These are phyloP conservation scores for Volvariella volvacea DNA, from an alignment of 1,284 basidiomycete species.

Conservation along the genomic window DNA sequence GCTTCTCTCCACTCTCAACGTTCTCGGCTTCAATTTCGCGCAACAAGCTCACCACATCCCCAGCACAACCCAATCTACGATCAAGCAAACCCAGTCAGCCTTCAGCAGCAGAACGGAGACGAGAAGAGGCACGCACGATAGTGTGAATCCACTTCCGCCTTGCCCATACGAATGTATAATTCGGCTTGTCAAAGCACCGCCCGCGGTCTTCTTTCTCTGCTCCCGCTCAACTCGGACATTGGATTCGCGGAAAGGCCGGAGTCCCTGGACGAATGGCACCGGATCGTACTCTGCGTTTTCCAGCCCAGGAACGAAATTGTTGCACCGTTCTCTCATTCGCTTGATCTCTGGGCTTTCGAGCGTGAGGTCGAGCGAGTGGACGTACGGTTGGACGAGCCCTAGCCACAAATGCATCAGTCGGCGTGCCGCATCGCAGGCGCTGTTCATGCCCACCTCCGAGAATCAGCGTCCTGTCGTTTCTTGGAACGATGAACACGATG, in stretches of 20 bases:
- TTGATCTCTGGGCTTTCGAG: too few species aligned
- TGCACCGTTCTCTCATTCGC: too few species aligned
- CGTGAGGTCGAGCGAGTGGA: slow-evolving; percentile 23
- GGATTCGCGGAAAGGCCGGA: slow-evolving; percentile 20
- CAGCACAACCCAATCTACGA: too few species aligned
- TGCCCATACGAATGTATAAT: slow-evolving; percentile 30
- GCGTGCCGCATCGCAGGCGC: background rate
- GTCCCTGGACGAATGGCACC: slow-evolving; percentile 24
- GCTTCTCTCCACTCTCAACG: too few species aligned
- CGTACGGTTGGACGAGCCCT: slow-evolving; percentile 21
- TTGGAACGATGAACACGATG: slow-evolving; percentile 28
- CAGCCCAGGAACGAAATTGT: too few species aligned
- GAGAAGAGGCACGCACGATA: too few species aligned
- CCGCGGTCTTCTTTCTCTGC: slow-evolving; percentile 9
- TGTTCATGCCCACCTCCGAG: slow-evolving; percentile 18
- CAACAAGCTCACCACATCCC: too few species aligned
- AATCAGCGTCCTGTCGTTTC: slow-evolving; percentile 25
- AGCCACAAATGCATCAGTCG: too few species aligned
- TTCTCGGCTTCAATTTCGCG: too few species aligned
- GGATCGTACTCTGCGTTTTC: slow-evolving; percentile 25
- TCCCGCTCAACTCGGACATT: slow-evolving; percentile 31
- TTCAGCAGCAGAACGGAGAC: too few species aligned
- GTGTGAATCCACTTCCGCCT: slow-evolving; percentile 20
- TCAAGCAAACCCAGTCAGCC: too few species aligned
- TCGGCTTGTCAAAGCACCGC: slow-evolving; percentile 14